These are phyloP conservation scores for Ganoderma multipileum DNA, from an alignment of 1,284 basidiomycete genomes.

Conservation along the genomic window DNA sequence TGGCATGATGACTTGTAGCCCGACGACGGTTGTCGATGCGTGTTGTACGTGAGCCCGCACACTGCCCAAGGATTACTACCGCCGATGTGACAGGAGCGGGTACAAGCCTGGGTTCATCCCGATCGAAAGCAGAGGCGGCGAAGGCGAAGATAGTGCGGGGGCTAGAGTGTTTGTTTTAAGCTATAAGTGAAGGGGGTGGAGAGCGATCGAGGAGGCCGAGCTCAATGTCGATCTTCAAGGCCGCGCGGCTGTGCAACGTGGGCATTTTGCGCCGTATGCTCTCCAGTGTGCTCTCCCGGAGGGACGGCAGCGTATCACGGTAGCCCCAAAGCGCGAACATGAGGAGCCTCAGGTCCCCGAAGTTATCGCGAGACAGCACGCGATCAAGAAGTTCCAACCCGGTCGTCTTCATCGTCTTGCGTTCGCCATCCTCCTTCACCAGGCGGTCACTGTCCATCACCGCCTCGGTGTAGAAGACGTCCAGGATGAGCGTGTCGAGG, in stretches of 20 bases:
- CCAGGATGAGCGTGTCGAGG: background rate
- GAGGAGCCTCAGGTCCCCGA: background rate
- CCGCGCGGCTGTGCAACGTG: background rate
- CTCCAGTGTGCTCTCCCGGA: background rate
- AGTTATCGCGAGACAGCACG: background rate
- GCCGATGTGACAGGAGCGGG: no score
- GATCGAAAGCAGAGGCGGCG: no score
- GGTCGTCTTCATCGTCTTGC: background rate
- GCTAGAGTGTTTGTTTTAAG: no score
- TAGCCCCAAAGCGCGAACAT: background rate
- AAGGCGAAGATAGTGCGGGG: no score
- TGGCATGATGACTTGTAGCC: no score
- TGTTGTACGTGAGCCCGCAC: no score
- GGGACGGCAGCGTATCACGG: background rate
- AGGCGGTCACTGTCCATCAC: background rate
- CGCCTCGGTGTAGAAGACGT: background rate
- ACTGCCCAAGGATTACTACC: no score
- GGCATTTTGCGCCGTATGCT: background rate
- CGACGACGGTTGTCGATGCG: no score
- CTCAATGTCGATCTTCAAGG: no score
- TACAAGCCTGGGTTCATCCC: no score
- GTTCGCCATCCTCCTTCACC: background rate
- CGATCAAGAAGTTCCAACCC: background rate
- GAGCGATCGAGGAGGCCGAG: no score
- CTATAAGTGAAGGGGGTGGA: no score